Evolutionary conservation across 345 rosid species (phyloP), one percentile per base, ranked within the genome.

Genomic region (Acer campestre): DNA sequence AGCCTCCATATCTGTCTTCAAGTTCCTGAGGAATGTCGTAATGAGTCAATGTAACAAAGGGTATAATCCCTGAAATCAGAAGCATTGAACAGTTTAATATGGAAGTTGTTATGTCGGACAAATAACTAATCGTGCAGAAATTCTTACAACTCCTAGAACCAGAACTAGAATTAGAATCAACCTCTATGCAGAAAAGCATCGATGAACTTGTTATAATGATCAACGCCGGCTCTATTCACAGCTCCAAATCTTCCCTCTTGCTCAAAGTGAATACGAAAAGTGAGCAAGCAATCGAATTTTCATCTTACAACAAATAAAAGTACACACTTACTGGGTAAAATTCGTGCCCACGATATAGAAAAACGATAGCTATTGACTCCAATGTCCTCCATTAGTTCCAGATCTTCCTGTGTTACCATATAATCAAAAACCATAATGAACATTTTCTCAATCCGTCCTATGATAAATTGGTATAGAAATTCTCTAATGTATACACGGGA

Each of bases 261-360:
- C 35, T 40, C 18, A 61, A 73, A 77, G n/a, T 49, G n/a, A 42
- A 40, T 44, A 64, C 70, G n/a, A 55, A 48, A 46, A 23, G 5
- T 13, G 20, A 25, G 63, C 14, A n/a, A 29, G 35, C 1, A 62
- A n/a, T 3, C 1, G 29, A 18, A 73, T 18, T 56, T 70, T n/a
- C 1, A 10, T 29, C 6, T 46, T 14, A 38, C 14, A 12, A 53
- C 29, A 76, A 51, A 76, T 9, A 23, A 27, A 38, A 62, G 22
- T 29, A 29, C 31, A 65, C 10, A 58, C 92, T 84, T 78, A 94
- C 98, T 82, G 6, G 98, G 94, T 80, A 94, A 84, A 70, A 92
- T 53, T 83, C 97, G 83, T 8, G 97, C 88, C 98, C 96, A 91
- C 56, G 98, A 91, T 69, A 91, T 89, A 16, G 96, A 92, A 80